Evolutionary conservation across 1,284 basidiomycete species (phyloP).

Genomic region (Volvariella volvacea): DNA sequence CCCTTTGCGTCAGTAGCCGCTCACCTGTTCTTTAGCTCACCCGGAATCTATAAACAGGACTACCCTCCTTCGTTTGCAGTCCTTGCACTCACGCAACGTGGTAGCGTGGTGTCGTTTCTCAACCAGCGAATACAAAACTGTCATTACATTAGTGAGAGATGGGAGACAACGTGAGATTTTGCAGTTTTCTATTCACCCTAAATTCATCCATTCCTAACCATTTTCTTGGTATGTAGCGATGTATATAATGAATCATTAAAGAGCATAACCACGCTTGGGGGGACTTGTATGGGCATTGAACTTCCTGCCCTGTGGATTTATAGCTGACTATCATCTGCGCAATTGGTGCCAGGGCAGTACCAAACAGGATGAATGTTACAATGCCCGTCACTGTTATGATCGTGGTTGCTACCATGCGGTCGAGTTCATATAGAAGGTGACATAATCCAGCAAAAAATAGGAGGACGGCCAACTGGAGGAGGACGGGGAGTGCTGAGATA

Average conservation of each 20-base stretch:
- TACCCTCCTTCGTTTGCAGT: too few relatives aligned
- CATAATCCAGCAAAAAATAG: conserved; percentile 15
- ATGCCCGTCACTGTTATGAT: neutral
- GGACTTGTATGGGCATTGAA: conserved; percentile 6
- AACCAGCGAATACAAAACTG: too few relatives aligned
- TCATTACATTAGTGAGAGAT: too few relatives aligned
- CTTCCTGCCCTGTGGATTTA: neutral
- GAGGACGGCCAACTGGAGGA: conserved; percentile 21
- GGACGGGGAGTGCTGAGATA: conserved; percentile 18
- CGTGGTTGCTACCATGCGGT: neutral
- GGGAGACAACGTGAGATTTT: too few relatives aligned
- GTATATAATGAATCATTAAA: neutral
- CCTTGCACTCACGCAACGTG: too few relatives aligned
- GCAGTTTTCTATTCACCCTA: too few relatives aligned
- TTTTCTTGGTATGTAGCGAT: too few relatives aligned
- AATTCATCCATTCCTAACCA: too few relatives aligned
- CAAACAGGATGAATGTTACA: neutral
- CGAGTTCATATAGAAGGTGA: conserved; percentile 14
- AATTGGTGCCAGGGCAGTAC: conserved; percentile 4
- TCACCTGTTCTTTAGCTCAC: too few relatives aligned
- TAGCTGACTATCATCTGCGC: conserved; percentile 6
- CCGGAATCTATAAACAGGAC: too few relatives aligned
- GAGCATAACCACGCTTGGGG: conserved; percentile 1
- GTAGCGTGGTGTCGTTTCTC: too few relatives aligned
- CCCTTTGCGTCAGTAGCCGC: too few relatives aligned